Evolutionary conservation across 768 basidiomycete species (phyloP), one percentile per base, ranked within the genome.

Genomic region (Panaeolus cyanescens): DNA sequence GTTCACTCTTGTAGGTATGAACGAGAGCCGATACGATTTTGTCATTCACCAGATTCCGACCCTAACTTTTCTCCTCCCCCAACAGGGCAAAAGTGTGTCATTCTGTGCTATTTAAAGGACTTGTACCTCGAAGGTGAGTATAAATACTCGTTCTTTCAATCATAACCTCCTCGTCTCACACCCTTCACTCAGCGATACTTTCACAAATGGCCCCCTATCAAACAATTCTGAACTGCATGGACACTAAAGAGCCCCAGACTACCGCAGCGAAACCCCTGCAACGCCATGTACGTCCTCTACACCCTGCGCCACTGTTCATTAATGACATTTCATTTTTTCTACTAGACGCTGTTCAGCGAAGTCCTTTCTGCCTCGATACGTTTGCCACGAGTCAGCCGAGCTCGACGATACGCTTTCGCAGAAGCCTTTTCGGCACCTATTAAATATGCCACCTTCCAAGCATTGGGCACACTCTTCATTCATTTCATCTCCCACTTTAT

Each of bases 391-490:
- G 19, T 60, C 36, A 34, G 32, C 58, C 33, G 37, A 30, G 15
- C 50, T 61, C 56, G 31, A 31, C 36, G 19, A 58, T 64, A 54
- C 31, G 63, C 63, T 17, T 42, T 66, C 54, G 60, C 67, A 19
- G 74, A 75, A 61, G 68, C 69, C 2, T 61, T 65, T 5, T 42
- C 70, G 28, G 67, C 72, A 0, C 74, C 74, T 9, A 62, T 64
- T 17, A 75, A 75, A 67, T 75, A 75, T 50, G 67, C 72, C 17
- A 33, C 70, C 15, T 74, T 75, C 59, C 65, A 70, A 50, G 65
- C 34, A 32, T 70, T 54, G 74, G 74, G 54, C 63, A 58, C 56
- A 31, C 63, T 5, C 45, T 70, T 30, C 62, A 73, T 63, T 25
- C 53, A 60, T 20, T 42, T 50, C 32, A 56, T 32, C 54, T 25